Conservation (phyloP, 2,329 filamentous ascomycete genomes). For the Colletotrichum plurivorum region DNA sequence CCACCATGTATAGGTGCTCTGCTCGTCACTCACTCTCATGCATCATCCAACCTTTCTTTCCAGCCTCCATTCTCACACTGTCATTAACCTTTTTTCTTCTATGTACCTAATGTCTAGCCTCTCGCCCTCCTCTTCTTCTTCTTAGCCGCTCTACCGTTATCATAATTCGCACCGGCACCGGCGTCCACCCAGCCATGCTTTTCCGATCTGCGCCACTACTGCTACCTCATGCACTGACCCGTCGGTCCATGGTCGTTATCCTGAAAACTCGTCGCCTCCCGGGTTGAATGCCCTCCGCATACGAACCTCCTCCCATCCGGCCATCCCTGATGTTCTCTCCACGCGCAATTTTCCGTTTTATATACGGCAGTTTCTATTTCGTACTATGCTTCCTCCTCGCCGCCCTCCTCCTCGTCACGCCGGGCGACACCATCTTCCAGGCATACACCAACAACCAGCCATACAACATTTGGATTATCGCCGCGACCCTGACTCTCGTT, state of each 20-base stretch:
- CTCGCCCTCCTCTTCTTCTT: conserved; percentile 14
- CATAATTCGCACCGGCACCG: conserved; percentile 9
- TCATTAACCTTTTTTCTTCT: conserved; percentile 16
- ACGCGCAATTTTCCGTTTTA: conserved; percentile 78
- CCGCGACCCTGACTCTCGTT: conserved; percentile 81
- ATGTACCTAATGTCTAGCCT: conserved; percentile 33
- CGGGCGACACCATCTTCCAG: conserved; percentile 85
- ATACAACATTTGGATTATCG: conserved; percentile 88
- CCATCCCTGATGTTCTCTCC: conserved; percentile 54
- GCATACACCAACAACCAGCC: conserved; percentile 75
- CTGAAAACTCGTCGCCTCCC: conserved; percentile 41
- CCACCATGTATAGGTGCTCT: conserved; percentile 19
- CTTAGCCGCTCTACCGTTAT: conserved; percentile 16
- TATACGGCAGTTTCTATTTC: conserved; percentile 85
- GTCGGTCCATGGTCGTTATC: conserved; percentile 35
- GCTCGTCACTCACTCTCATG: conserved; percentile 30
- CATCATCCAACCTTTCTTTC: conserved; percentile 29
- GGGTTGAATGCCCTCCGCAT: conserved; percentile 31
- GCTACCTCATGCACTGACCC: conserved; percentile 42
- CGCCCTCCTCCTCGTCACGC: conserved; percentile 82
- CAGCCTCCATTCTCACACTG: conserved; percentile 29
- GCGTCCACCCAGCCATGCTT: conserved; percentile 41
- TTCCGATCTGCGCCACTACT: conserved; percentile 44
- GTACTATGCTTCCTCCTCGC: conserved; percentile 81
- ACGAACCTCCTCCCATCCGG: conserved; percentile 32